Evolutionary conservation across 2,329 filamentous ascomycete genomes (phyloP).

Genomic region (Cercospora nicotianae): DNA sequence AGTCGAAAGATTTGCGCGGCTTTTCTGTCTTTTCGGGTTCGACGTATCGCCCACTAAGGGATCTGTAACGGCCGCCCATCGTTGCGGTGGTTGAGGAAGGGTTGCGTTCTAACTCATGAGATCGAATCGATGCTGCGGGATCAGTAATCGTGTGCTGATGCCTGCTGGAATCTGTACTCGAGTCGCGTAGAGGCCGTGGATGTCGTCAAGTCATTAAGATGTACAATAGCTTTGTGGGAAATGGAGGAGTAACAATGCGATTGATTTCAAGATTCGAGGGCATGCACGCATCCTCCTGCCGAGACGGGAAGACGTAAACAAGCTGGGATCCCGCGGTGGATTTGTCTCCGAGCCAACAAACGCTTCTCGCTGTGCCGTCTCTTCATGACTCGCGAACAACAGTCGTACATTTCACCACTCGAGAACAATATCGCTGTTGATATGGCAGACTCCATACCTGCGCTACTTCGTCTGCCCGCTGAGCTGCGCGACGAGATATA

Average conservation of each 20-base stretch:
- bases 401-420: not conserved
- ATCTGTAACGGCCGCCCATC: slow-evolving; percentile 35
- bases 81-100: not conserved
- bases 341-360: not conserved
- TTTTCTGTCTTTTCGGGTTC: slow-evolving; percentile 44
- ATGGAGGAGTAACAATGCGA: not conserved
- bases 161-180: not conserved
- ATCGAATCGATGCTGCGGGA: not conserved
- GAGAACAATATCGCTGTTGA: not conserved
- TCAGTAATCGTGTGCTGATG: not conserved
- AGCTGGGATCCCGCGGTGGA: not conserved
- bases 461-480: not conserved
- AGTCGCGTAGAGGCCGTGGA: not conserved
- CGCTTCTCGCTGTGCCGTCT: not conserved
- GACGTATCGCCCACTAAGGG: slow-evolving; percentile 36
- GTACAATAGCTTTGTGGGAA: slow-evolving; percentile 1
- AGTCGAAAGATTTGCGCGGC: slow-evolving; percentile 29
- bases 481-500: slow-evolving; percentile 4
- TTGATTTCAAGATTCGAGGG: not conserved
- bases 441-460: not conserved
- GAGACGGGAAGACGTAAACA: not conserved
- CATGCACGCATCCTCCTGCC: not conserved
- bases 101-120: not conserved
- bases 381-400: not conserved
- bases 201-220: slow-evolving; percentile 7